Conservation (phyloP, 208 protist genomes). For the Trypanosoma theileri region DNA sequence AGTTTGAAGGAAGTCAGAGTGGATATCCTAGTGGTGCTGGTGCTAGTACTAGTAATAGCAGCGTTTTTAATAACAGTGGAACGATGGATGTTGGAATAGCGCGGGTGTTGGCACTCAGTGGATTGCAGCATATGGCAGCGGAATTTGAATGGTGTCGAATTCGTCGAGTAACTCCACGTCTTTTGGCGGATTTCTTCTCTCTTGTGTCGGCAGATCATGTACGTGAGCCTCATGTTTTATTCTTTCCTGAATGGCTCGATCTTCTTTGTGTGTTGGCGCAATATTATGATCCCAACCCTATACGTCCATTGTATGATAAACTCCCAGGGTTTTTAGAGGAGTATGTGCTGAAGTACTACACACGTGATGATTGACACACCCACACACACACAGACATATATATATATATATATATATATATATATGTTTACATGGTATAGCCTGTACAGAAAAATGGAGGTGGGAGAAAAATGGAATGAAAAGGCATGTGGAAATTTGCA, state of each 20-base stretch:
- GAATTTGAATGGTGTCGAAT: conserved; percentile 49
- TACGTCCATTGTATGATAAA: conserved; percentile 59
- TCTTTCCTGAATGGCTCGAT: conserved; percentile 71
- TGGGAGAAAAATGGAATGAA: neutral
- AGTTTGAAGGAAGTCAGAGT: too few relatives aligned
- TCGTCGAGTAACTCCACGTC: conserved; percentile 23
- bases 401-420: too few relatives aligned
- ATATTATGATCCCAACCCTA: conserved; percentile 49
- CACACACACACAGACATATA: neutral
- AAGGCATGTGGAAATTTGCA: neutral
- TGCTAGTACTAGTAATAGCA: neutral
- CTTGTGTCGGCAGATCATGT: conserved; percentile 37
- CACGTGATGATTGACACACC: neutral
- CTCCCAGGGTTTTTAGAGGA: conserved; percentile 44
- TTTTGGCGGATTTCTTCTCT: conserved; percentile 45
- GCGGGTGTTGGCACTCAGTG: conserved; percentile 45
- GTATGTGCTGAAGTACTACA: conserved; percentile 38
- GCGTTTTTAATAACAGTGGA: neutral
- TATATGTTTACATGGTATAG: too few relatives aligned
- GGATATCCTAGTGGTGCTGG: neutral
- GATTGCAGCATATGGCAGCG: conserved; percentile 44
- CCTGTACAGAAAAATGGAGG: too few relatives aligned
- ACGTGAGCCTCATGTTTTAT: conserved; percentile 54
- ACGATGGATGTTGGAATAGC: conserved; percentile 64
- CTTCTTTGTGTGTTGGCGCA: conserved; percentile 56